phyloP scores from a whole-genome alignment of 2,329 filamentous ascomycete genomes.

The Hypoxylon sp. region DNA sequence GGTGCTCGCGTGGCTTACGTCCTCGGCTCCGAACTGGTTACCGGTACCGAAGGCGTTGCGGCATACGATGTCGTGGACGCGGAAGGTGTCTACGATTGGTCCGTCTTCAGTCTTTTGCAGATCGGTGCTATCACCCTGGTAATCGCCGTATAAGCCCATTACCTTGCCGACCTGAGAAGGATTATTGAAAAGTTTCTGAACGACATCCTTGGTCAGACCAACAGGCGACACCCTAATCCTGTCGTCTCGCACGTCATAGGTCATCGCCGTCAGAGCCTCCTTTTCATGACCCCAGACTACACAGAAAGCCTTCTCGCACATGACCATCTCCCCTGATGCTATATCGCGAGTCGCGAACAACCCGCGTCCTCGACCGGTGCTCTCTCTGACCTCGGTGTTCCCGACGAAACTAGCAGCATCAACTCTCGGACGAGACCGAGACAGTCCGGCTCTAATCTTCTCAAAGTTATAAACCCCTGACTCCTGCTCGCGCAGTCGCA shows the following conservation, averaged over 20 bases:
- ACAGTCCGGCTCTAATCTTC: slow-evolving; percentile 42
- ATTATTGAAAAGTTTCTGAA: slow-evolving; percentile 47
- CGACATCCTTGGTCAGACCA: slow-evolving; percentile 48
- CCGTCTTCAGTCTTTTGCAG: slow-evolving; percentile 45
- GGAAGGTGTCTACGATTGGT: slow-evolving; percentile 49
- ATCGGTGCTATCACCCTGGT: slow-evolving; percentile 41
- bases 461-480: slow-evolving; percentile 43
- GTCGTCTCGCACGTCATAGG: slow-evolving; percentile 50
- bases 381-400: slow-evolving; percentile 47
- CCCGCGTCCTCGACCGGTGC: slow-evolving; percentile 50
- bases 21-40: slow-evolving; percentile 46
- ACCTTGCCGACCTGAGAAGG: slow-evolving; percentile 43
- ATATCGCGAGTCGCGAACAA: slow-evolving; percentile 53
- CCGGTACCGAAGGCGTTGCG: slow-evolving; percentile 52
- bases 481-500: slow-evolving; percentile 45
- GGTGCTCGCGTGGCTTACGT: slow-evolving; percentile 50
- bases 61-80: slow-evolving; percentile 51
- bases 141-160: slow-evolving; percentile 46
- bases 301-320: slow-evolving; percentile 54
- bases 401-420: slow-evolving; percentile 49
- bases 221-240: slow-evolving; percentile 49
- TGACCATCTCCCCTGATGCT: slow-evolving; percentile 50
- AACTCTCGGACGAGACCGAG: slow-evolving; percentile 46
- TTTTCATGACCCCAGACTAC: slow-evolving; percentile 50
- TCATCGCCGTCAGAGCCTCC: slow-evolving; percentile 49